phyloP scores from a whole-genome alignment of 108 stramenopile genomes.

The Cyclotella choctawhatcheeana region DNA sequence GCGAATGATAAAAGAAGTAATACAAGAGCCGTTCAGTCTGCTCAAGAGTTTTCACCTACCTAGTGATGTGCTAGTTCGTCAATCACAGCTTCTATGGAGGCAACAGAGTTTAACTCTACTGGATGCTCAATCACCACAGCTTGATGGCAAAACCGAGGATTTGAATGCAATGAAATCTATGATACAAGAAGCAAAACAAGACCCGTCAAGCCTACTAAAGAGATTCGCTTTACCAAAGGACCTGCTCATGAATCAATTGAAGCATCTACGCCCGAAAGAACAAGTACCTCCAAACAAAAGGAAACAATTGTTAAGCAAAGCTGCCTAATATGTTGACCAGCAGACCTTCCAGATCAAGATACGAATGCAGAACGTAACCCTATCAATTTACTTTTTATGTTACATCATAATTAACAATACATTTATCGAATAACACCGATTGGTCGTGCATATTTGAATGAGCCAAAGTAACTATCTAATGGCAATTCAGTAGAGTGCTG shows the following conservation, averaged over 20 bases:
- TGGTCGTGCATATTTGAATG: no score
- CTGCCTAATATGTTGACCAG: no score
- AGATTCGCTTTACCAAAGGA: conserved; percentile 1
- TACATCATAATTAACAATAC: no score
- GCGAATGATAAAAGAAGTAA: neutral
- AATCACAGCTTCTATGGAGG: no score
- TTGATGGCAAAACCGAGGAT: neutral
- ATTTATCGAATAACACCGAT: no score
- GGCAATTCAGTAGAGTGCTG: no score
- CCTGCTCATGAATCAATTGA: neutral
- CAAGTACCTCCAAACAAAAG: neutral
- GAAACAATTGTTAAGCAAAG: neutral
- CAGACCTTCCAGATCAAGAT: no score
- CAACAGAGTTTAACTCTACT: no score
- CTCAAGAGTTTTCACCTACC: neutral
- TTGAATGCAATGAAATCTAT: neutral
- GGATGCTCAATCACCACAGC: no score
- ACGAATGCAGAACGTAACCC: no score
- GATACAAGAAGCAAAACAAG: neutral
- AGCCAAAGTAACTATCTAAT: no score
- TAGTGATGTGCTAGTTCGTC: neutral
- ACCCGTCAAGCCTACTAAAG: neutral
- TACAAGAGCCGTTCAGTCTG: conserved; percentile 2
- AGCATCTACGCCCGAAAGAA: neutral
- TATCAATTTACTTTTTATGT: no score